Base-by-base conservation (phyloP, 495 filamentous ascomycete species). In the Trichoderma virens region DNA sequence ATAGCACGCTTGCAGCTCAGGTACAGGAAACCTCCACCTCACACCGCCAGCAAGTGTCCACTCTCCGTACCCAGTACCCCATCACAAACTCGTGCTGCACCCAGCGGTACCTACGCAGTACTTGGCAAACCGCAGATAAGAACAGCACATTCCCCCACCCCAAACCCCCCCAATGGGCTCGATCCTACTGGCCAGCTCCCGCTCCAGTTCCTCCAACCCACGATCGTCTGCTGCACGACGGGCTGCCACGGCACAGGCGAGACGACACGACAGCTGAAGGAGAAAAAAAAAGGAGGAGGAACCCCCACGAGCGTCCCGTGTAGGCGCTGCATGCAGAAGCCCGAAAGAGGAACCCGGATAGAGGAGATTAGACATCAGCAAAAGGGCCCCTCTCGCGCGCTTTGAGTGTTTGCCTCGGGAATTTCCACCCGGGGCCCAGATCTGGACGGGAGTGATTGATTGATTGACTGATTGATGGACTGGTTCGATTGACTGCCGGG, bases 101-200 rank as follows among this genome's bases (percentile, higher is more conserved):
- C n/a, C n/a, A n/a, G n/a, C n/a, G n/a, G n/a, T n/a, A n/a, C n/a
- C n/a, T n/a, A n/a, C n/a, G n/a, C n/a, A n/a, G n/a, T n/a, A n/a
- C n/a, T n/a, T n/a, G n/a, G n/a, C n/a, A n/a, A n/a, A n/a, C n/a
- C n/a, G n/a, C n/a, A n/a, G 25, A 56, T n/a, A 20, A n/a, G 14
- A 56, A 27, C 23, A 11, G 51, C 51, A 56, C 13, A 14, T 28
- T 56, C 27, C 51, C 51, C 51, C 51, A 56, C 43, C n/a, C 43
- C 43, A 18, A 47, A 47, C 18, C 18, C 28, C 23, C 51, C 23
- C 11, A 35, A 35, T 11, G 32, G 51, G 51, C 25, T 16, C 25
- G 11, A 56, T 56, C 51, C 51, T 56, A 56, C 51, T 56, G 51
- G 51, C 51, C 51, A 56, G 51, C 23, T 56, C n/a, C n/a, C n/a